Evolutionary conservation across 2,329 filamentous ascomycete species (phyloP).

Genomic region (Ambrosiella xylebori): DNA sequence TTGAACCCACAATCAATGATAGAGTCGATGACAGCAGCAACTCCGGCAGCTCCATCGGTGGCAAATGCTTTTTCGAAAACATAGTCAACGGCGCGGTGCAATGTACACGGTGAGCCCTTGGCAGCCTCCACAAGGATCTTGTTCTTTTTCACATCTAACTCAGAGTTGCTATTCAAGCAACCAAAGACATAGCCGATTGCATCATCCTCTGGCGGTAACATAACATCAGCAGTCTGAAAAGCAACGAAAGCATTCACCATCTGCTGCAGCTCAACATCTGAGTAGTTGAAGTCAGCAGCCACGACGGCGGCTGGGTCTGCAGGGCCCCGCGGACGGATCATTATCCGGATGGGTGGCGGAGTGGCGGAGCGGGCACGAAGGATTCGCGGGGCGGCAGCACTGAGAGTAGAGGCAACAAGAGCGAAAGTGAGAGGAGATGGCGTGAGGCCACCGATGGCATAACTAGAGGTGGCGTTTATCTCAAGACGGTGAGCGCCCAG

Average conservation of each 20-base stretch:
- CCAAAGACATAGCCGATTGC: constrained; percentile 8
- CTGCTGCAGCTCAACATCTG: not conserved
- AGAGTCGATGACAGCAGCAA: constrained; percentile 18
- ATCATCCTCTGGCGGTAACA: not conserved
- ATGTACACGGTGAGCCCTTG: constrained; percentile 28
- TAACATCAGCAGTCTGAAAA: constrained; percentile 2
- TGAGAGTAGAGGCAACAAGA: constrained; percentile 11
- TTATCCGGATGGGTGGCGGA: constrained; percentile 26
- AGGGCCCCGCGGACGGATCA: constrained; percentile 35
- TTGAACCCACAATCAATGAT: constrained; percentile 29
- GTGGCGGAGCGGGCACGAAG: not conserved
- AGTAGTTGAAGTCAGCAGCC: not conserved
- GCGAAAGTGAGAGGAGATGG: constrained; percentile 26
- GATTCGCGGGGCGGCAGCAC: not conserved
- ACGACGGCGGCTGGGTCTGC: not conserved
- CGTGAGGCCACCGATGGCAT: constrained; percentile 33
- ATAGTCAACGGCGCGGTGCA: constrained; percentile 40
- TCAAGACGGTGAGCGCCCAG: constrained; percentile 35
- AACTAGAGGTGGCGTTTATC: constrained; percentile 35
- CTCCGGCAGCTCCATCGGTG: constrained; percentile 8
- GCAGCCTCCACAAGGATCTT: constrained; percentile 25
- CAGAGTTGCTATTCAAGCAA: not conserved
- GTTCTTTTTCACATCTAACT: constrained; percentile 24
- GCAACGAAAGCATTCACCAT: not conserved
- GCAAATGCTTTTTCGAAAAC: constrained; percentile 20